These are phyloP conservation scores for Litsea cubeba DNA, from an alignment of 164 flowering plant genomes.

Conservation along the genomic window DNA sequence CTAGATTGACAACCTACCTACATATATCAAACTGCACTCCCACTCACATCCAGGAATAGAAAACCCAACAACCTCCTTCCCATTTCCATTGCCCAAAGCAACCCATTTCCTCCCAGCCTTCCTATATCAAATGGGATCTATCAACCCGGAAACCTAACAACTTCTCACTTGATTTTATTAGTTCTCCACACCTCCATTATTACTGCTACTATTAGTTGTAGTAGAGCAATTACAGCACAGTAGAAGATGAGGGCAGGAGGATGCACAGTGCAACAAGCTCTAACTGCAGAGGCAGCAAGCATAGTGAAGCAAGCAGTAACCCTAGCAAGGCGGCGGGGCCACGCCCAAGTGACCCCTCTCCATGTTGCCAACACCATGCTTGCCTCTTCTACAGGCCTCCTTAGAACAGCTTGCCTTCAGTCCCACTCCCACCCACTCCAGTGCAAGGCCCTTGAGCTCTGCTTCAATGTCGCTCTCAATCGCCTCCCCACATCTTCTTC, in stretches of 20 bases:
- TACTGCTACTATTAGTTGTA: background rate
- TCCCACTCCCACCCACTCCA: slow-evolving; percentile 94
- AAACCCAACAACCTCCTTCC: slow-evolving; percentile 6
- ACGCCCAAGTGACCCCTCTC: slow-evolving; percentile 94
- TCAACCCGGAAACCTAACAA: background rate
- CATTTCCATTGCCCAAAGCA: background rate
- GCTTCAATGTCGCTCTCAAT: slow-evolving; percentile 97
- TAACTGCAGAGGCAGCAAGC: slow-evolving; percentile 72
- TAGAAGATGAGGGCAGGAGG: slow-evolving; percentile 81
- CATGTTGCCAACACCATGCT: slow-evolving; percentile 96
- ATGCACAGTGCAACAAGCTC: slow-evolving; percentile 75
- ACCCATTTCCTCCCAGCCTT: background rate
- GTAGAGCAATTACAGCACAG: background rate
- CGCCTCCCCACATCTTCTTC: slow-evolving; percentile 82
- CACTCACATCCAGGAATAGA: slow-evolving; percentile 6
- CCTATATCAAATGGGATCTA: background rate
- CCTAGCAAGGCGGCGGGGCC: slow-evolving; percentile 78
- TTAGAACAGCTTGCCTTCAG: slow-evolving; percentile 78
- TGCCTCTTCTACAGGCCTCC: slow-evolving; percentile 55
- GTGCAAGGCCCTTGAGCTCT: slow-evolving; percentile 88
- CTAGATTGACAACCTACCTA: background rate
- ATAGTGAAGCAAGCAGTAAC: slow-evolving; percentile 74
- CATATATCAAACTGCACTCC: background rate
- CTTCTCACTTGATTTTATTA: slow-evolving; percentile 1
- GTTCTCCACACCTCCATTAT: background rate